Conservation (phyloP, 169 alveolate species). For the Plasmodium billcollinsi region DNA sequence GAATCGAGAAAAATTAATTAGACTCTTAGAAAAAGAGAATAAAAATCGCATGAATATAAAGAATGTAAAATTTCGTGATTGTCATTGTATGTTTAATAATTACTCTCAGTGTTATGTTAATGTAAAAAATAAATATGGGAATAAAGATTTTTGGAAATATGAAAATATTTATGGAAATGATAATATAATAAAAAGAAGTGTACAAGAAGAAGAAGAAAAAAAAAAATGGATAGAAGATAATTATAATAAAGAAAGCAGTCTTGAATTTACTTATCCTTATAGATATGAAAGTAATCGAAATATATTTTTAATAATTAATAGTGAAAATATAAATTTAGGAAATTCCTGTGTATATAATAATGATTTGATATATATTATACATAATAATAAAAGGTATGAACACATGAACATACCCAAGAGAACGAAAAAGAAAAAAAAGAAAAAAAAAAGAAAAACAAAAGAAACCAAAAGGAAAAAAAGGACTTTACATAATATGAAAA, state of each 20-base stretch:
- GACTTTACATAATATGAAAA: slow-evolving; percentile 7
- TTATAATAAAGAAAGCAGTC: slow-evolving; percentile 38
- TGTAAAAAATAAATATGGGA: slow-evolving; percentile 25
- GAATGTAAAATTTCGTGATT: slow-evolving; percentile 43
- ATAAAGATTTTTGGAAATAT: slow-evolving; percentile 35
- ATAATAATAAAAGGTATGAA: slow-evolving; percentile 74
- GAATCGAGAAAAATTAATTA: slow-evolving; percentile 22
- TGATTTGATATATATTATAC: slow-evolving; percentile 65
- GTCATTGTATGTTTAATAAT: slow-evolving; percentile 47
- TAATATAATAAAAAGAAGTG: slow-evolving; percentile 15
- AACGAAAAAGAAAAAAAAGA: slow-evolving; percentile 15
- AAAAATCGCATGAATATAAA: slow-evolving; percentile 49
- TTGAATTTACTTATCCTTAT: slow-evolving; percentile 66
- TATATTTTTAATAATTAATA: slow-evolving; percentile 59
- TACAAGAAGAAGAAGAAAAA: slow-evolving; percentile 20
- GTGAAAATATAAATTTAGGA: slow-evolving; percentile 43
- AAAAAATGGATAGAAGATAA: background rate
- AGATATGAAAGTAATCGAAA: slow-evolving; percentile 59
- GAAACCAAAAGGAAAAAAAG: slow-evolving; percentile 25
- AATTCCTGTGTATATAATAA: slow-evolving; percentile 51
- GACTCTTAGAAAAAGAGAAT: slow-evolving; percentile 55
- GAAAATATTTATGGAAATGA: slow-evolving; percentile 73
- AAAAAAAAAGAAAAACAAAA: slow-evolving; percentile 36
- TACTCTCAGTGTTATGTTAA: slow-evolving; percentile 67
- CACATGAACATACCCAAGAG: slow-evolving; percentile 63